Percentiles rank a stretch among this genome's conserved stretches.
phyloP scores from a whole-genome alignment of 139 green algal species.

The Klebsormidium nitens region DNA sequence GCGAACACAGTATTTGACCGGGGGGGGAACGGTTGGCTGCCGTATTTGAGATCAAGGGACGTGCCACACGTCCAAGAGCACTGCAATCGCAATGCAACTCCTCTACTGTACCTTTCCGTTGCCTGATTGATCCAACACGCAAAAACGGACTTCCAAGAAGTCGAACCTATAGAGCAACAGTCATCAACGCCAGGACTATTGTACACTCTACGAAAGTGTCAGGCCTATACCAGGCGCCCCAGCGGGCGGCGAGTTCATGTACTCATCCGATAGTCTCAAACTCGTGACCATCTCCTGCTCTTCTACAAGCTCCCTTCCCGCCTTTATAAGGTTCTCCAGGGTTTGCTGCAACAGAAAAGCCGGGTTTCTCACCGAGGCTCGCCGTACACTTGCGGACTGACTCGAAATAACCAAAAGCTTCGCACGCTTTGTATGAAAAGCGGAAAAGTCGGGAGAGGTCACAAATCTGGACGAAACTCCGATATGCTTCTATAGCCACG shows the following conservation, averaged over 20 bases:
- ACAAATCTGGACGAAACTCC: background rate
- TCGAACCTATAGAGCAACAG: too few relatives aligned
- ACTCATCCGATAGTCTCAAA: background rate
- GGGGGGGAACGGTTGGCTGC: too few relatives aligned
- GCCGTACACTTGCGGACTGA: background rate
- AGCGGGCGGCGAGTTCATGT: background rate
- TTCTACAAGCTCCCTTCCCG: constrained; percentile 3
- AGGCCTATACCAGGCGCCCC: too few relatives aligned
- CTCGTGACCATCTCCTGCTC: constrained; percentile 4
- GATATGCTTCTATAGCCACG: background rate
- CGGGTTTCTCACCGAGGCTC: background rate
- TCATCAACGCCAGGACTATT: too few relatives aligned
- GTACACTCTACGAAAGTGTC: too few relatives aligned
- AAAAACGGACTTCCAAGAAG: too few relatives aligned
- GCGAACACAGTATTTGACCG: too few relatives aligned
- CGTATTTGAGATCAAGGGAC: too few relatives aligned
- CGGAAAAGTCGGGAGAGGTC: background rate
- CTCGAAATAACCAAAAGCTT: background rate
- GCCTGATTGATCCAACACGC: too few relatives aligned
- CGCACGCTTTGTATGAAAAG: background rate
- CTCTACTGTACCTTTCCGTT: too few relatives aligned
- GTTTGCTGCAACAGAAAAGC: background rate
- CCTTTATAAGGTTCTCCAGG: constrained; percentile 5
- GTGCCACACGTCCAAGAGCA: too few relatives aligned
- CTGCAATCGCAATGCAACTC: too few relatives aligned